Evolutionary conservation across 176 grass and related monocot species (phyloP), one percentile per base, ranked within the genome.

Genomic region (Cocos nucifera): DNA sequence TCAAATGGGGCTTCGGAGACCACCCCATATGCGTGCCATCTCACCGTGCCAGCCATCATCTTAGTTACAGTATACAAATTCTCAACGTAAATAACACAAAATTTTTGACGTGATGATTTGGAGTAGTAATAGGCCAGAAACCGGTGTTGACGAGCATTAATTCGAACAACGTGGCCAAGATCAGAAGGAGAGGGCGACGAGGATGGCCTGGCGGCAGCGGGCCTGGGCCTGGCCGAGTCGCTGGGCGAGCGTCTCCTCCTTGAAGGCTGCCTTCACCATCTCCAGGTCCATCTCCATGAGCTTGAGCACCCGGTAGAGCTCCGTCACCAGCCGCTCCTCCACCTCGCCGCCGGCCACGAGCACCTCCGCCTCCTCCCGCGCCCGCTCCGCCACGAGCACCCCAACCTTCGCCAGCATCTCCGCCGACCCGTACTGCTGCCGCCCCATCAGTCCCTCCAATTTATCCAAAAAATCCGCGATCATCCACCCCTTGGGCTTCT

Each of bases 251-350:
- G 83, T 96, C 20, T 96, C 86, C 69, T 96, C 86, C 83, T 96
- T 96, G 16, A 85, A 75, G 55, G 92, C 81, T 12, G 87, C 92
- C 80, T 84, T 90, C 7, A 97, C 81, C 87, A 97, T 97, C 87
- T 82, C 92, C 1, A 84, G 77, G 65, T 85, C 84, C 87, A 90
- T 85, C 75, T 97, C 92, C 20, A 90, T 75, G 15, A 87, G 86
- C 2, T 73, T 74, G 28, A 96, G 69, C 61, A 97, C 84, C 72
- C 80, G 76, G 75, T 49, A 30, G 69, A 97, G 67, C 81, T 91
- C 87, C 39, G 83, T 91, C 15, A 66, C 72, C 4, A 82, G 73
- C 65, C 87, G 80, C 51, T 90, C 92, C 70, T 90, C 84, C 21
- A 97, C 87, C 69, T 80, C 80, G 16, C 80, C 92, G 32, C 72